These are phyloP conservation scores for Calycina marina DNA, from an alignment of 2,329 filamentous ascomycete genomes.

Conservation along the genomic window DNA sequence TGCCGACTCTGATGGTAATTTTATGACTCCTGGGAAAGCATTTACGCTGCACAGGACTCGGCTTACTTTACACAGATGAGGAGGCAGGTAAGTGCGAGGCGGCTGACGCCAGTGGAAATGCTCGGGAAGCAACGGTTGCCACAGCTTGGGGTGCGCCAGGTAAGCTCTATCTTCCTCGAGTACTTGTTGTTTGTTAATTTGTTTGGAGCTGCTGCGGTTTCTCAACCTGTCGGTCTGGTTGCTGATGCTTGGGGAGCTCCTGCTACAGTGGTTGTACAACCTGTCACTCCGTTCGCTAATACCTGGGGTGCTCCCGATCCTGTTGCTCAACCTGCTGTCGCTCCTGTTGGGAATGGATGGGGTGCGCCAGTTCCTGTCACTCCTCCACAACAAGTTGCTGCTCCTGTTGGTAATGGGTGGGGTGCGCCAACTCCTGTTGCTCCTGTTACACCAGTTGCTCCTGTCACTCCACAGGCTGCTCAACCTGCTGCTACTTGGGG, in stretches of 20 bases:
- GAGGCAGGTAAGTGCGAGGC: not conserved
- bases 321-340: not conserved
- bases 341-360: not conserved
- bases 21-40: too few relatives aligned
- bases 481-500: constrained; percentile 6
- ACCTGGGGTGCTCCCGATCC: not conserved
- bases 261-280: not conserved
- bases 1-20: constrained; percentile 26
- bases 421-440: not conserved
- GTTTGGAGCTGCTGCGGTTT: constrained; percentile 2
- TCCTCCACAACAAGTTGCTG: not conserved
- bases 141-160: not conserved
- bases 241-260: not conserved
- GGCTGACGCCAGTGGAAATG: not conserved
- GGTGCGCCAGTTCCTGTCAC: not conserved
- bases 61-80: not conserved
- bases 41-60: not conserved
- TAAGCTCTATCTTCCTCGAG: constrained; percentile 2
- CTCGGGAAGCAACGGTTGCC: not conserved
- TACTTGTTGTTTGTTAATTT: too few relatives aligned
- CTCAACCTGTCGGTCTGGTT: not conserved
- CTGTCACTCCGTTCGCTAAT: not conserved
- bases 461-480: constrained; percentile 1
- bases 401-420: not conserved
- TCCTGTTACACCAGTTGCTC: not conserved